phyloP scores from a whole-genome alignment of 2,329 filamentous ascomycete genomes.

The Fusarium dimerum region DNA sequence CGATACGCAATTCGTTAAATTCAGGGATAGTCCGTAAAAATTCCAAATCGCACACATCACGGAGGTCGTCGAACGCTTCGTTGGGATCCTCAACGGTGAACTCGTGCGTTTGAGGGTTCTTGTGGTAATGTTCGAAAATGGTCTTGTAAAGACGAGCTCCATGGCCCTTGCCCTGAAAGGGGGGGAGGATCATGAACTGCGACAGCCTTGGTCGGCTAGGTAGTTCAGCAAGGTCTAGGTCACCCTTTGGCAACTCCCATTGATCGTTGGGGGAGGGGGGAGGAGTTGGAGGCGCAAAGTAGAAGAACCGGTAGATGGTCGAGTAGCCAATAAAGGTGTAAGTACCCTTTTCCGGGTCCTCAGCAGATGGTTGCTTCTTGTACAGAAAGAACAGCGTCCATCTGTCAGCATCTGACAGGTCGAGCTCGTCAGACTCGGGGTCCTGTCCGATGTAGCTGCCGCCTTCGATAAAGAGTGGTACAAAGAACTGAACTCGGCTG shows the following conservation, averaged over 20 bases:
- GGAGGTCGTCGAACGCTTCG: slow-evolving; percentile 77
- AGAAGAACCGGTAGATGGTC: slow-evolving; percentile 86
- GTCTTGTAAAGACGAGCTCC: slow-evolving; percentile 79
- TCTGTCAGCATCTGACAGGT: slow-evolving; percentile 73
- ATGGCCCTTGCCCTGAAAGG: slow-evolving; percentile 79
- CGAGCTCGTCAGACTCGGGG: slow-evolving; percentile 51
- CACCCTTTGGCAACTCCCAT: slow-evolving; percentile 47
- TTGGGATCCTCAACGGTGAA: slow-evolving; percentile 95
- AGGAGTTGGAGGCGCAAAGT: slow-evolving; percentile 52
- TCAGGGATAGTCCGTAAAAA: slow-evolving; percentile 61
- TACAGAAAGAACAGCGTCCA: slow-evolving; percentile 94
- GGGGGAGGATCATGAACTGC: slow-evolving; percentile 88
- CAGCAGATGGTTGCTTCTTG: slow-evolving; percentile 55
- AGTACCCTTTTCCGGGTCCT: slow-evolving; percentile 48
- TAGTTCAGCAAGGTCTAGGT: slow-evolving; percentile 58
- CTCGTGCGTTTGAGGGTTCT: slow-evolving; percentile 70
- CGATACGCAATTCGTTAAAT: slow-evolving; percentile 58
- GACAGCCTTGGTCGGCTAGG: slow-evolving; percentile 83
- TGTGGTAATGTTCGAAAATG: slow-evolving; percentile 71
- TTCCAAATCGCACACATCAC: slow-evolving; percentile 72
- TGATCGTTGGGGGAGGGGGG: slow-evolving; percentile 40
- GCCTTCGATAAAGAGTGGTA: slow-evolving; percentile 89
- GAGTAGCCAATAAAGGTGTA: slow-evolving; percentile 88
- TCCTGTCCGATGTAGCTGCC: slow-evolving; percentile 69
- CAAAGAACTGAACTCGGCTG: slow-evolving; percentile 78